Conservation (phyloP, 148 eudicot genomes). For the Spergularia marina region DNA sequence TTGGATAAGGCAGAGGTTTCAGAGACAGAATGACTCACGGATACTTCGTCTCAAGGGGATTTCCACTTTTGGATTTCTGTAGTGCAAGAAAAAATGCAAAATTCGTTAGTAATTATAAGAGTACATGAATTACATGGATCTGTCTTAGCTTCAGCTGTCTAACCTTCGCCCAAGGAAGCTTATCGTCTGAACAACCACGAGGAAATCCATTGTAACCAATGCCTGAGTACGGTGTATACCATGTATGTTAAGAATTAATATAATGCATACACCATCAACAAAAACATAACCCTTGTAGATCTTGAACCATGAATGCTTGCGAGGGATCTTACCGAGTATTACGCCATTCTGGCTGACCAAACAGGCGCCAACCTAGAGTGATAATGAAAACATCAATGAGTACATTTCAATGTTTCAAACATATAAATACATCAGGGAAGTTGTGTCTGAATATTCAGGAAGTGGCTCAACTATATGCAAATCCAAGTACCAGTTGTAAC, state of each 20-base stretch:
- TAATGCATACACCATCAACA: background rate
- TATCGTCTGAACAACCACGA: slow-evolving; percentile 91
- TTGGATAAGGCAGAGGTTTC: background rate
- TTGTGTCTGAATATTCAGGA: background rate
- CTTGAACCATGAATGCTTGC: slow-evolving; percentile 4
- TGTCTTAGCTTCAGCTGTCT: slow-evolving; percentile 14
- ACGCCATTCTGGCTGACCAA: slow-evolving; percentile 74
- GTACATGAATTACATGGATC: background rate
- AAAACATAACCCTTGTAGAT: background rate
- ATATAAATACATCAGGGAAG: background rate
- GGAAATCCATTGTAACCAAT: slow-evolving; percentile 98
- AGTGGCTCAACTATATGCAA: background rate
- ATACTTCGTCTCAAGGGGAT: slow-evolving; percentile 86
- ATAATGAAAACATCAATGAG: background rate
- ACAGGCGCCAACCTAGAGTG: slow-evolving; percentile 72
- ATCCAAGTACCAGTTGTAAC: background rate
- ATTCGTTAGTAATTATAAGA: background rate
- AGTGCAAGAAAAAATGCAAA: slow-evolving; percentile 7
- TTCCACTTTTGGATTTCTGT: slow-evolving; percentile 77
- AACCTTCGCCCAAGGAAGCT: slow-evolving; percentile 97
- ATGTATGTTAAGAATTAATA: background rate
- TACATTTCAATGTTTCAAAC: background rate
- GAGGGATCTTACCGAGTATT: slow-evolving; percentile 58
- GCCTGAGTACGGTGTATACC: slow-evolving; percentile 45
- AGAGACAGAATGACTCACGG: slow-evolving; percentile 56